phyloP scores from a whole-genome alignment of 2,329 filamentous ascomycete species.

The Aspergillus ustus region DNA sequence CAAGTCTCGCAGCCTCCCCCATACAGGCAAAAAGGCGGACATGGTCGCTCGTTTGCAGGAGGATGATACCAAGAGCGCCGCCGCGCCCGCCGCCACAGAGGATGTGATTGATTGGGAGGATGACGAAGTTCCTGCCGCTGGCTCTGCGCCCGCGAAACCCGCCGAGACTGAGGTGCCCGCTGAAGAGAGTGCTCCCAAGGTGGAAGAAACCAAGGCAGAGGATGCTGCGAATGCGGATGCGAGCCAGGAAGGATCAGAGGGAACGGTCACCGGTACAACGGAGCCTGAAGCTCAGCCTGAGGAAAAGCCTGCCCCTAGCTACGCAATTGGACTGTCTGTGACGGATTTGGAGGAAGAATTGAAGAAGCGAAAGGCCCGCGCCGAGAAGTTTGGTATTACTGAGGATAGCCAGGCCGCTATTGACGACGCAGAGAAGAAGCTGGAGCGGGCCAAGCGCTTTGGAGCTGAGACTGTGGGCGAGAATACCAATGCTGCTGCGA shows the following conservation, averaged over 20 bases:
- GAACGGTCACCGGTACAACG: constrained; percentile 24
- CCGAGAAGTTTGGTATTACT: constrained; percentile 54
- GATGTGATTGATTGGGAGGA: constrained; percentile 54
- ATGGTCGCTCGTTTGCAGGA: constrained; percentile 53
- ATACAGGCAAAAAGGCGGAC: constrained; percentile 56
- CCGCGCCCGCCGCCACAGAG: constrained; percentile 34
- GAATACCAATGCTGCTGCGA: constrained; percentile 25
- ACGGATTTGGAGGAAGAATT: constrained; percentile 52
- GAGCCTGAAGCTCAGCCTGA: constrained; percentile 26
- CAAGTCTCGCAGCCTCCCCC: constrained; percentile 52
- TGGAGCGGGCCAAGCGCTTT: constrained; percentile 54
- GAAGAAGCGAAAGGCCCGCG: constrained; percentile 54
- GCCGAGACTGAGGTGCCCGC: constrained; percentile 38
- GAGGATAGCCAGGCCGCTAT: constrained; percentile 44
- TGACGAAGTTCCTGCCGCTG: constrained; percentile 40
- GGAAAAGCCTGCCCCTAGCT: constrained; percentile 44
- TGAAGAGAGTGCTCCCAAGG: not conserved
- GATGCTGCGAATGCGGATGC: constrained; percentile 19
- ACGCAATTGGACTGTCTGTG: constrained; percentile 47
- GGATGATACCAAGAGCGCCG: constrained; percentile 40
- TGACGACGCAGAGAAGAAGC: constrained; percentile 49
- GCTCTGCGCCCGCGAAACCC: constrained; percentile 32
- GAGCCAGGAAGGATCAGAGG: constrained; percentile 23
- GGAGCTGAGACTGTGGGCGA: constrained; percentile 36
- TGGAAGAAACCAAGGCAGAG: constrained; percentile 34